Evolutionary conservation across 192 early-diverging fungal species (phyloP).

Genomic region (Backusella psychrophila): DNA sequence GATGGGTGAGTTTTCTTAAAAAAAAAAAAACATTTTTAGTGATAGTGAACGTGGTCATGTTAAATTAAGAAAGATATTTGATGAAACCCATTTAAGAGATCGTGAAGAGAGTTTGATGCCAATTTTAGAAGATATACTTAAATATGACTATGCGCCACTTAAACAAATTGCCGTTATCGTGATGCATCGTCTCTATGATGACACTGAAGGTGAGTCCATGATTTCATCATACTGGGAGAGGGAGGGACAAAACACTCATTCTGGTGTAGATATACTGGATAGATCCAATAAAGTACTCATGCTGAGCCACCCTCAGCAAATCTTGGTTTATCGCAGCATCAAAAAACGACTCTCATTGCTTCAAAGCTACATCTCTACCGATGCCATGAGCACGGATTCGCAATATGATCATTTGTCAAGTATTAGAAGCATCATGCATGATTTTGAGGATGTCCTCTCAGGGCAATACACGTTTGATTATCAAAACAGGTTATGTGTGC

Average conservation of each 20-base stretch:
- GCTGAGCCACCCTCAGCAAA: constrained; percentile 15
- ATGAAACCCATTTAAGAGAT: constrained; percentile 12
- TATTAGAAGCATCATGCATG: background rate
- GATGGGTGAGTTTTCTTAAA: too few species aligned
- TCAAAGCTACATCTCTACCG: constrained; percentile 5
- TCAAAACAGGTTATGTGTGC: background rate
- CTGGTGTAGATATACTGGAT: constrained; percentile 18
- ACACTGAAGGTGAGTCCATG: constrained; percentile 14
- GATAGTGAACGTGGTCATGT: background rate
- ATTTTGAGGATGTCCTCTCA: constrained; percentile 7
- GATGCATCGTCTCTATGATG: constrained; percentile 26
- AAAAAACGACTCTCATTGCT: constrained; percentile 12
- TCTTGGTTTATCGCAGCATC: constrained; percentile 20
- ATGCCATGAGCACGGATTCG: background rate
- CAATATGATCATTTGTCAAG: constrained; percentile 10
- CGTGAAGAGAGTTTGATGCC: constrained; percentile 24
- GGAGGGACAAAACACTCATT: background rate
- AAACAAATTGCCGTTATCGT: constrained; percentile 21
- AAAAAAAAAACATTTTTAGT: background rate
- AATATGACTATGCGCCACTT: constrained; percentile 24
- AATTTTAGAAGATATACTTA: constrained; percentile 24
- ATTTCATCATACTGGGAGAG: too few species aligned
- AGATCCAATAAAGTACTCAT: constrained; percentile 12
- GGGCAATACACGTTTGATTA: constrained; percentile 20
- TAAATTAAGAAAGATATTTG: constrained; percentile 11